Conservation (phyloP, 768 basidiomycete genomes). For the Suillus spraguei region DNA sequence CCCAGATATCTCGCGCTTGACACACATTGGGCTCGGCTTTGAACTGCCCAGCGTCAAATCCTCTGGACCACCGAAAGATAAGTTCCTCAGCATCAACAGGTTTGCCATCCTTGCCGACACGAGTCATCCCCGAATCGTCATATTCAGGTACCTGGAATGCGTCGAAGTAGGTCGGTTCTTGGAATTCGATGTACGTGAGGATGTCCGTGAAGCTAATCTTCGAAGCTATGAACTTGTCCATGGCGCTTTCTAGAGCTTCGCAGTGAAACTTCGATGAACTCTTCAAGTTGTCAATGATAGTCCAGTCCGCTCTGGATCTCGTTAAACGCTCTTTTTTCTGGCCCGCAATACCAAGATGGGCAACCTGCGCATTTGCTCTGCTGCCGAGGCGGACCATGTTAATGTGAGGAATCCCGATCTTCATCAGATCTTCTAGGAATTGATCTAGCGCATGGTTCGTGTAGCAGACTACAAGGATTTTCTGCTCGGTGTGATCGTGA, state of each 20-base stretch:
- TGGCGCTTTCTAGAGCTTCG: slow-evolving; percentile 30
- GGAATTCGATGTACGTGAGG: slow-evolving; percentile 53
- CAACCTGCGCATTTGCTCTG: slow-evolving; percentile 52
- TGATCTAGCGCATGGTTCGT: slow-evolving; percentile 79
- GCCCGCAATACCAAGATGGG: slow-evolving; percentile 45
- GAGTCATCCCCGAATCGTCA: slow-evolving; percentile 44
- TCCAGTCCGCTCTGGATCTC: slow-evolving; percentile 39
- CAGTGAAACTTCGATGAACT: slow-evolving; percentile 12
- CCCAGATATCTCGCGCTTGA: slow-evolving; percentile 38
- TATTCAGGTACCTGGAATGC: slow-evolving; percentile 46
- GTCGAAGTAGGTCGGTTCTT: slow-evolving; percentile 45
- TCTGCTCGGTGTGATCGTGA: slow-evolving; percentile 48
- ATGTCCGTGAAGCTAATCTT: slow-evolving; percentile 33
- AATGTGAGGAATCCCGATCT: slow-evolving; percentile 52
- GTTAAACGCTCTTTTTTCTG: slow-evolving; percentile 18
- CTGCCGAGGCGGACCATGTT: slow-evolving; percentile 61
- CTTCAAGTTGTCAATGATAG: slow-evolving; percentile 44
- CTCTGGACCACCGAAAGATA: slow-evolving; percentile 48
- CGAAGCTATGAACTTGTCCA: slow-evolving; percentile 28
- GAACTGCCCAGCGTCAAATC: slow-evolving; percentile 48
- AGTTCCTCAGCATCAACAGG: slow-evolving; percentile 43
- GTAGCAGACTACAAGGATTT: slow-evolving; percentile 70
- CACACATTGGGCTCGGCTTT: slow-evolving; percentile 25
- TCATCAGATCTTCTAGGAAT: slow-evolving; percentile 63
- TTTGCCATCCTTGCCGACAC: slow-evolving; percentile 43